These are phyloP conservation scores for Pseudomonodictys pantanalensis DNA, from an alignment of 495 filamentous ascomycete species.

Conservation along the genomic window DNA sequence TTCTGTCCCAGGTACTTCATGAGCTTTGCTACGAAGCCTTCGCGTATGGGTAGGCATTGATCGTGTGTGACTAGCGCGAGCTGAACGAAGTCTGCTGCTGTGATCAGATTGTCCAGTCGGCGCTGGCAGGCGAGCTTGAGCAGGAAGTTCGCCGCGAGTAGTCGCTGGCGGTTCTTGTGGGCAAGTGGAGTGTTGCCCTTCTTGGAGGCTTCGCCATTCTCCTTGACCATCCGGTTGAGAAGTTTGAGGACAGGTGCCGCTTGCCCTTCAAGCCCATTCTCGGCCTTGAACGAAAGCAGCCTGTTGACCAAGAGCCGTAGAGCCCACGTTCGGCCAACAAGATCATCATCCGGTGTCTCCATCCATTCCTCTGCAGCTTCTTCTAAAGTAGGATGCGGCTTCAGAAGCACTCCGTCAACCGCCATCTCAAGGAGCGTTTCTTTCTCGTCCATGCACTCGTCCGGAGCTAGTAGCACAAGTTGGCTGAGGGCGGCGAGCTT, in stretches of 20 bases:
- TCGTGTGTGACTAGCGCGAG: constrained; percentile 81
- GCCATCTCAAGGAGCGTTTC: constrained; percentile 78
- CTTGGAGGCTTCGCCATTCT: constrained; percentile 76
- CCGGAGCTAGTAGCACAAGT: constrained; percentile 71
- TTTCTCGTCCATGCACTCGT: constrained; percentile 63
- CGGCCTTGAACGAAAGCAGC: constrained; percentile 62
- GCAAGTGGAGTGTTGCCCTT: constrained; percentile 66
- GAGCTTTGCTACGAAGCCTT: constrained; percentile 73
- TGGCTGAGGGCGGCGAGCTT: constrained; percentile 81
- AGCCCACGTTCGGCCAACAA: constrained; percentile 81
- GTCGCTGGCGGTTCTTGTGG: constrained; percentile 73
- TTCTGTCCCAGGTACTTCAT: constrained; percentile 77
- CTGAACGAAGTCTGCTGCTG: constrained; percentile 69
- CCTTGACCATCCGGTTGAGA: constrained; percentile 67
- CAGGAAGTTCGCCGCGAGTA: constrained; percentile 75
- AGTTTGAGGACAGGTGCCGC: constrained; percentile 71
- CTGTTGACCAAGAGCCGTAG: constrained; percentile 85
- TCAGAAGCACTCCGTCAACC: constrained; percentile 69
- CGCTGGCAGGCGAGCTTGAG: constrained; percentile 77
- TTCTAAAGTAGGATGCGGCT: constrained; percentile 57
- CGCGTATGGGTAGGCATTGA: constrained; percentile 65
- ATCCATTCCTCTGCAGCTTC: constrained; percentile 62
- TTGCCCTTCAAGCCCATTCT: constrained; percentile 58
- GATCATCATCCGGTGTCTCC: constrained; percentile 70
- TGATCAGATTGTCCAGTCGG: constrained; percentile 72